Conservation (phyloP, 225 moss, liverwort and hornwort genomes). For the Lunularia cruciata region DNA sequence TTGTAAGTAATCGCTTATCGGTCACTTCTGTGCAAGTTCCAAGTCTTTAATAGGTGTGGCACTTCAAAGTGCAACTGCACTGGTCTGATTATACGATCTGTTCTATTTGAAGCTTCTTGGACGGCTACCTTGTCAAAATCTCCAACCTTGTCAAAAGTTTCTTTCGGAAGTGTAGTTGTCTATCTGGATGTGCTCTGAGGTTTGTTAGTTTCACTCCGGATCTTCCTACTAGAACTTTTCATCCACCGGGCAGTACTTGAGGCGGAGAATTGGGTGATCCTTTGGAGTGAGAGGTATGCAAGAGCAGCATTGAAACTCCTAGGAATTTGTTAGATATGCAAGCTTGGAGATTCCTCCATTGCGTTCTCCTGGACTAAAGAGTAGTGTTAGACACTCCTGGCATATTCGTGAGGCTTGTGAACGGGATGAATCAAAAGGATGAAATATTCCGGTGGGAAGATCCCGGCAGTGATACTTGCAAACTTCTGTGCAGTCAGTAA, state of each 20-base stretch:
- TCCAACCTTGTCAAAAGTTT: not conserved
- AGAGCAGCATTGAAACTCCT: not conserved
- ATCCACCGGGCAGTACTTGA: constrained; percentile 15
- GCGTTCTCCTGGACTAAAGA: not conserved
- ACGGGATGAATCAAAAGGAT: not conserved
- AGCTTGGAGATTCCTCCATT: not conserved
- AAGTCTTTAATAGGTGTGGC: too few relatives aligned
- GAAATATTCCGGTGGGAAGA: constrained; percentile 32
- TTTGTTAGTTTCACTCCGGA: constrained; percentile 19
- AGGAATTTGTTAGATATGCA: not conserved
- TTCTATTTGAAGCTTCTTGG: not conserved
- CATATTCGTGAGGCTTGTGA: not conserved
- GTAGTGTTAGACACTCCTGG: not conserved
- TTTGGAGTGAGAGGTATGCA: not conserved
- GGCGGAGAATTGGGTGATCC: not conserved
- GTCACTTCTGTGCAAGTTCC: not conserved
- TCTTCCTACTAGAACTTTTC: constrained; percentile 23
- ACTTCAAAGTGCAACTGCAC: too few relatives aligned
- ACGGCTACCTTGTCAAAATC: not conserved
- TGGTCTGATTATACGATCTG: too few relatives aligned
- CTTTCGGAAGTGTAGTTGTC: too few relatives aligned
- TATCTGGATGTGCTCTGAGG: constrained; percentile 7
- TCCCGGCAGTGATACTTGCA: constrained; percentile 29
- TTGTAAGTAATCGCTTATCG: constrained; percentile 25
- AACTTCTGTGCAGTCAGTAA: constrained; percentile 8